Base-by-base conservation (phyloP, 2,329 filamentous ascomycete species). In the Penicillium sp. region DNA sequence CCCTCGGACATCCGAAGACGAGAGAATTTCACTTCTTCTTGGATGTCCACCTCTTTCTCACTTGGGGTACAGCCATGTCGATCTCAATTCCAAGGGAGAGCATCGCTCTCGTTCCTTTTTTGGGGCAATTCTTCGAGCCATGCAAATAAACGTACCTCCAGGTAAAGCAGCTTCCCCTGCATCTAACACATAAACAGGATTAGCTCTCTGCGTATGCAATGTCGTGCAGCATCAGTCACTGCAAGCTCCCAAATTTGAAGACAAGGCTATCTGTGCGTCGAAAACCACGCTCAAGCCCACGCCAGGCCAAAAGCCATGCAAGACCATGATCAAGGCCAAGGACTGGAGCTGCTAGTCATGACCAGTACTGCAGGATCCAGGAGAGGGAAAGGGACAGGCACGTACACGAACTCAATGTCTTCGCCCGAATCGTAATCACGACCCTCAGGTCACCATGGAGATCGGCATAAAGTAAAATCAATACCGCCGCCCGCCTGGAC, bases 91-190 rank as follows among this genome's bases (percentile, higher is more conserved):
- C 25, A 6, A 14, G n/a, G 33, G 25, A 22, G 4, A 1, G 13
- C 11, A 25, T 40, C 40, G 22, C 22, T 22, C 3, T 42, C 19
- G 51, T 30, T 40, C 10, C 26, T 42, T 14, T 52, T 33, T n/a
- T 25, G n/a, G n/a, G 22, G 37, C n/a, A 40, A 54, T 2, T 42
- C 43, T 25, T 38, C 49, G 22, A 22, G 4, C 33, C 8, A 19
- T 38, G 26, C n/a, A 38, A 52, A 37, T n/a, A 49, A 83, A 88
- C 79, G 87, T 90, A 67, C 92, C 93, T 55, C 92, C 92, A 0
- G 93, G 92, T 57, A 97, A 87, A 37, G 93, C 93, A 25, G 91
- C 93, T 71, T 97, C 92, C 26, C 92, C 92, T n/a, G 90, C 91
- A 78, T 82, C 79, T 82, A 58, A 62, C 7, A 19, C 28, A 53